Evolutionary conservation across 2,329 filamentous ascomycete species (phyloP).

Genomic region (Colletotrichum destructivum): DNA sequence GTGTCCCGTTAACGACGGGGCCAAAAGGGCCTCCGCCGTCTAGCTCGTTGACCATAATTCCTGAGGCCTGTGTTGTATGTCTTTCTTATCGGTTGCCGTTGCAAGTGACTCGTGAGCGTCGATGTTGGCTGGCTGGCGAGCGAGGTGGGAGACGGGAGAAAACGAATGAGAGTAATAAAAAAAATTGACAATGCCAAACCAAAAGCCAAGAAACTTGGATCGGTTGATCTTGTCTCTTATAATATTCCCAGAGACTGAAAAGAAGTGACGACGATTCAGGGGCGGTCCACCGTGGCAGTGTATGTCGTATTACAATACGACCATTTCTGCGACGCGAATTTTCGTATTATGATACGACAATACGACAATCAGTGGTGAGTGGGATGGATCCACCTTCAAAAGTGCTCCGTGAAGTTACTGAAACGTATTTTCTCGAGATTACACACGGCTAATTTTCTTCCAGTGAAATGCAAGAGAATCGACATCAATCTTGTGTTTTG

Average conservation of each 20-base stretch:
- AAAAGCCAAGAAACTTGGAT: background rate
- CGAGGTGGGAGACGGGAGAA: background rate
- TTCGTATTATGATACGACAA: background rate
- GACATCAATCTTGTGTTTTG: background rate
- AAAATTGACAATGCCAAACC: background rate
- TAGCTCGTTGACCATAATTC: slow-evolving; percentile 23
- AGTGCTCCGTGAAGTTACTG: background rate
- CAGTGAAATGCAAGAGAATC: background rate
- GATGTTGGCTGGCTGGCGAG: background rate
- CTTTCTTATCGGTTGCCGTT: background rate
- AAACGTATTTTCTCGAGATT: background rate
- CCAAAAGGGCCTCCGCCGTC: slow-evolving; percentile 30
- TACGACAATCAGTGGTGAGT: too few species aligned
- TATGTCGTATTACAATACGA: background rate
- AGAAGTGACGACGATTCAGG: background rate
- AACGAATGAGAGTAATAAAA: background rate
- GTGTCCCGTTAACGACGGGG: slow-evolving; percentile 32
- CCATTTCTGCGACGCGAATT: background rate
- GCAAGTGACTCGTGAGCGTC: background rate
- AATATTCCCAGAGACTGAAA: background rate
- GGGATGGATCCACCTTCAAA: background rate
- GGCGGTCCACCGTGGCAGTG: background rate
- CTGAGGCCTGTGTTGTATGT: too few species aligned
- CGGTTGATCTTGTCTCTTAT: background rate
- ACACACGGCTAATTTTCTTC: background rate